These are phyloP conservation scores for Rhodotorula glutinis DNA, from an alignment of 1,284 basidiomycete species.

Conservation along the genomic window DNA sequence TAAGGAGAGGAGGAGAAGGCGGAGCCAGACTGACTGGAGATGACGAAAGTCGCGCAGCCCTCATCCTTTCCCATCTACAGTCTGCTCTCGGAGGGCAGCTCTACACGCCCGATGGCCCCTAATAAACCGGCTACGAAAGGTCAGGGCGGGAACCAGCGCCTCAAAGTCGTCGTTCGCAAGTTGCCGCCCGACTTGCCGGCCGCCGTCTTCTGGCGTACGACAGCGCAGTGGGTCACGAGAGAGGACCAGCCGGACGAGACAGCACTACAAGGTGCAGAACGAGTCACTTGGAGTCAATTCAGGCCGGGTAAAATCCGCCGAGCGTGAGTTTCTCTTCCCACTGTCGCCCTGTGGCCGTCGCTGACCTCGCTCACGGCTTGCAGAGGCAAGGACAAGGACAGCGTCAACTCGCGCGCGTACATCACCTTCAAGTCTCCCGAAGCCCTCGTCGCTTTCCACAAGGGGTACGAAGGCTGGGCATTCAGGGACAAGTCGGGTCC, in stretches of 20 bases:
- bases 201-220: constrained; percentile 87
- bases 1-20: not conserved
- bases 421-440: constrained; percentile 79
- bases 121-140: constrained; percentile 14
- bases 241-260: constrained; percentile 63
- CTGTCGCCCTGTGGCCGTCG: not conserved
- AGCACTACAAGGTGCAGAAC: constrained; percentile 63
- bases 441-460: constrained; percentile 69
- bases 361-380: not conserved
- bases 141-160: constrained; percentile 49
- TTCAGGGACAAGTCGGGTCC: constrained; percentile 87
- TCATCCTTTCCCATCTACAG: too few species aligned
- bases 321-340: constrained; percentile 12
- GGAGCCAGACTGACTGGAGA: not conserved
- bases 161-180: constrained; percentile 84
- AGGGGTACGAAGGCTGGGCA: constrained; percentile 83
- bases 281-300: constrained; percentile 57
- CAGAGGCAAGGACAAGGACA: constrained; percentile 62
- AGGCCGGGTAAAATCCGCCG: constrained; percentile 36
- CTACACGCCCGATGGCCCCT: constrained; percentile 4
- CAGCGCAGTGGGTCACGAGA: constrained; percentile 75
- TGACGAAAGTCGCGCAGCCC: not conserved
- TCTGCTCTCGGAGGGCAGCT: not conserved
- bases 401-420: constrained; percentile 81
- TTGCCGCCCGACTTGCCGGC: constrained; percentile 90